phyloP scores from a whole-genome alignment of 164 flowering plant genomes.

The Piper betle region DNA sequence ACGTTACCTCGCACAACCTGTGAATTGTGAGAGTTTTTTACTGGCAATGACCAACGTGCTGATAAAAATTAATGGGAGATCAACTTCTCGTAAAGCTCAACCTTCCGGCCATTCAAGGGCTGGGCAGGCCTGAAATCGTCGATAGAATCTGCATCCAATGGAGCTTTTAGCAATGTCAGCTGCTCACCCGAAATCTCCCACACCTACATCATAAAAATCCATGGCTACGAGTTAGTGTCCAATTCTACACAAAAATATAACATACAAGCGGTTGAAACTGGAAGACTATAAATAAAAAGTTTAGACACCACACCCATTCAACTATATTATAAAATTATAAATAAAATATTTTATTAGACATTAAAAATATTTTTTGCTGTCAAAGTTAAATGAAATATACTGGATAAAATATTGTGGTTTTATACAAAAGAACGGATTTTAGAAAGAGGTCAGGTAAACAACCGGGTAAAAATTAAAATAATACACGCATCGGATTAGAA shows the following conservation, averaged over 20 bases:
- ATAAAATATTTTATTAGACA: too few relatives aligned
- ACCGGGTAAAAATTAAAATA: too few relatives aligned
- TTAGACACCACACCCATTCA: not conserved
- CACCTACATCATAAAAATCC: constrained; percentile 19
- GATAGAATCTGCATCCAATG: constrained; percentile 24
- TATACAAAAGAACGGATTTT: too few relatives aligned
- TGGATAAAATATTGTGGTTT: too few relatives aligned
- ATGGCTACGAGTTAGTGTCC: not conserved
- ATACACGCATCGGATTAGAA: too few relatives aligned
- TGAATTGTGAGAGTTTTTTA: too few relatives aligned
- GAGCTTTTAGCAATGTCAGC: constrained; percentile 32
- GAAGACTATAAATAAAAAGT: not conserved
- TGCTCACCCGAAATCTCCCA: constrained; percentile 47
- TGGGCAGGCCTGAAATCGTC: constrained; percentile 59
- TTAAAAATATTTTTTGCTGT: too few relatives aligned
- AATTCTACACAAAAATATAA: not conserved
- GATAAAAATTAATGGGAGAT: not conserved
- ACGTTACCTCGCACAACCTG: too few relatives aligned
- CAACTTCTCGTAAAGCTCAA: constrained; percentile 6
- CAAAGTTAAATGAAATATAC: too few relatives aligned
- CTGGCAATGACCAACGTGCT: not conserved
- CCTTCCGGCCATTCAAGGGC: constrained; percentile 41
- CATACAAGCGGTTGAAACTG: not conserved
- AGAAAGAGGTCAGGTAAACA: too few relatives aligned
- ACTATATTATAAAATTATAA: too few relatives aligned